Evolutionary conservation across 805 yeast genomes (phyloP), one percentile per base, ranked within the genome.

Genomic region (Suhomyces pyralidae): DNA sequence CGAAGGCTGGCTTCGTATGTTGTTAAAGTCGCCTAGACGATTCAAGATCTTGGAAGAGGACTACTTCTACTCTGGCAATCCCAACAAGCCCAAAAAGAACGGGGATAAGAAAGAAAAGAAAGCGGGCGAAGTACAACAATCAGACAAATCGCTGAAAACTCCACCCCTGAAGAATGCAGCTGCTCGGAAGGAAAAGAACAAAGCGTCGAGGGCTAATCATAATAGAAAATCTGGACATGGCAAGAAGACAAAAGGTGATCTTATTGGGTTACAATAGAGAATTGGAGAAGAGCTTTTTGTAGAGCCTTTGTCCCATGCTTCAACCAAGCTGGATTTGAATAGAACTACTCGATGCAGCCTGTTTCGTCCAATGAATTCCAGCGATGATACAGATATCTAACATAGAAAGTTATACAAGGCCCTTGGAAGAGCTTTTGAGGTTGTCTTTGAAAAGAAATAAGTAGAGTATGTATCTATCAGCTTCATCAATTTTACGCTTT

Each of bases 1-100:
- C 46, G 97, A 92, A 74, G 96, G 97, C 0, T 93, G 97, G 97
- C 86, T 86, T 1, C 72, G 87, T 51, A 86, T 88, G 86, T 64
- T 91, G 17, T 77, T 81, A 49, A 81, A 81, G 60, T 81, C 84
- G 43, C 90, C 94, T 0, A 74, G 76, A 44, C 75, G 88, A 52
- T 85, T 81, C 57, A 79, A 80, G 58, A 53, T 82, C 2, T 64
- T 88, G 52, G 96, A 88, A 60, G 86, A 84, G 49, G 79, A 79
- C 56, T 84, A 73, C 58, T 72, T 82, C 45, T 47, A 9, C 28
- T 22, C 38, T 3, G 63, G 64, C 24, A 58, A 61, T 28, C 56
- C 61, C 19, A 60, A 61, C 51, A 53, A 57, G 47, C 22, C 42
- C 10, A 40, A 46, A 34, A 47, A 38, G 25, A 20, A 34, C 8